Base-by-base conservation (phyloP, 2,329 filamentous ascomycete genomes). In the Diatrype stigma region DNA sequence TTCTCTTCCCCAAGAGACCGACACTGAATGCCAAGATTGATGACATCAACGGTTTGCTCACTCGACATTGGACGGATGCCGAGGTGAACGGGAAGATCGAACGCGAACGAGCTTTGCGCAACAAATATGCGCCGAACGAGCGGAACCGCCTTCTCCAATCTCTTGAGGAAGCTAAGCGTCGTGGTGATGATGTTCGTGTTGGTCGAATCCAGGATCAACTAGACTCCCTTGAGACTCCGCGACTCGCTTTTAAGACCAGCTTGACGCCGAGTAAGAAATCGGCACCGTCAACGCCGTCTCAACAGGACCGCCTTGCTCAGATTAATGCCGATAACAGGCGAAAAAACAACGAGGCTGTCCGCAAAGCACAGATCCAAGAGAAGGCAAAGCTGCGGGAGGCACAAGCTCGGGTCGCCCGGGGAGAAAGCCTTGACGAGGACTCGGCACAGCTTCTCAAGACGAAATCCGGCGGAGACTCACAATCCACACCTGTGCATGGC, bases 291-390 rank as follows among this genome's bases (percentile, higher is more conserved):
- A 70, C 78, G 8, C 75, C 79, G 32, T 77, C 76, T 11, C 87
- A 95, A 67, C 90, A 93, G 67, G 90, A 96, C 57, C 86, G 89
- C 26, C 79, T 97, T 22, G 89, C 89, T 0, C 81, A 87, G 63
- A 78, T 96, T 58, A 99, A 99, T 70, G 78, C 82, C 26, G 84
- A 88, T 64, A 96, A 96, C 70, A 86, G 93, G 55, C 84, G 86
- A 52, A 80, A 86, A 59, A 96, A 96, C 64, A 81, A 82, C n/a
- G 89, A 96, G 66, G 86, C 89, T 45, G 88, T 97, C n/a, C 89
- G 93, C 53, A 89, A 89, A 68, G 93, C 92, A 1, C 89, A 96
- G 66, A 77, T 96, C 50, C 86, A 87, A 59, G 94, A 99, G 72
- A 81, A 85, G 60, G 80, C 81, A 46, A 79, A 78, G 57, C 75